Evolutionary conservation across 345 rosid genomes (phyloP).

Genomic region (Microthlaspi erraticum): DNA sequence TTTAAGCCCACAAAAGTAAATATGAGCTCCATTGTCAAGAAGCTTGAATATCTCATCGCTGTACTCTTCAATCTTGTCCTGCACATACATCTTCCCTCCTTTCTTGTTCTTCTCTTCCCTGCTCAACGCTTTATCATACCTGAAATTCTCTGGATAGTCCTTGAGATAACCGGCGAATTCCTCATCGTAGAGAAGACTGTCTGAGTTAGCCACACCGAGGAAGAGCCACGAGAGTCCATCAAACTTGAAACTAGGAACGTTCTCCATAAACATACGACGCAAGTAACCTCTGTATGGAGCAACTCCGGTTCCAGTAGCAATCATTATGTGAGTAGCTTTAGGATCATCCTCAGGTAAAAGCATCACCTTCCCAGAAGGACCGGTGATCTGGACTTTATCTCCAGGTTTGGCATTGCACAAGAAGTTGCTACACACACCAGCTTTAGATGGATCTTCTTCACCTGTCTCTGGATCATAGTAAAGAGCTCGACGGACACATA

Average conservation of each 20-base stretch:
- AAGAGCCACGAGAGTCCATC: slow-evolving; percentile 96
- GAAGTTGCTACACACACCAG: slow-evolving; percentile 90
- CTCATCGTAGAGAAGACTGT: slow-evolving; percentile 91
- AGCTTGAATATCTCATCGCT: slow-evolving; percentile 90
- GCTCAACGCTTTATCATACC: slow-evolving; percentile 85
- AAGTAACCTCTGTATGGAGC: slow-evolving; percentile 96
- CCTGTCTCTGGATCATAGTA: slow-evolving; percentile 94
- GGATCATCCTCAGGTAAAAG: slow-evolving; percentile 92
- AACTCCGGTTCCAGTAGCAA: slow-evolving; percentile 94
- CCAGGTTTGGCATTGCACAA: slow-evolving; percentile 93
- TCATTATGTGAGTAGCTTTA: slow-evolving; percentile 92
- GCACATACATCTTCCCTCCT: slow-evolving; percentile 99
- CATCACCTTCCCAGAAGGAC: slow-evolving; percentile 97
- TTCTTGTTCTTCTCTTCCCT: slow-evolving; percentile 89
- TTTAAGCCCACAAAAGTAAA: slow-evolving; percentile 95
- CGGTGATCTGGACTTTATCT: slow-evolving; percentile 84
- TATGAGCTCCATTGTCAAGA: slow-evolving; percentile 91
- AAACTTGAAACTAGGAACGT: slow-evolving; percentile 75
- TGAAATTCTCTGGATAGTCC: slow-evolving; percentile 81
- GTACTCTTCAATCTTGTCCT: slow-evolving; percentile 96
- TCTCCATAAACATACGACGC: slow-evolving; percentile 97
- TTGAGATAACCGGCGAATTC: slow-evolving; percentile 79
- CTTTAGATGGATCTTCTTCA: slow-evolving; percentile 89
- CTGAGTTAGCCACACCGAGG: slow-evolving; percentile 96
- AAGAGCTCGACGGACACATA: slow-evolving; percentile 97